Evolutionary conservation across 352 stramenopile genomes (phyloP).

Genomic region (Pythium scleroteichum): DNA sequence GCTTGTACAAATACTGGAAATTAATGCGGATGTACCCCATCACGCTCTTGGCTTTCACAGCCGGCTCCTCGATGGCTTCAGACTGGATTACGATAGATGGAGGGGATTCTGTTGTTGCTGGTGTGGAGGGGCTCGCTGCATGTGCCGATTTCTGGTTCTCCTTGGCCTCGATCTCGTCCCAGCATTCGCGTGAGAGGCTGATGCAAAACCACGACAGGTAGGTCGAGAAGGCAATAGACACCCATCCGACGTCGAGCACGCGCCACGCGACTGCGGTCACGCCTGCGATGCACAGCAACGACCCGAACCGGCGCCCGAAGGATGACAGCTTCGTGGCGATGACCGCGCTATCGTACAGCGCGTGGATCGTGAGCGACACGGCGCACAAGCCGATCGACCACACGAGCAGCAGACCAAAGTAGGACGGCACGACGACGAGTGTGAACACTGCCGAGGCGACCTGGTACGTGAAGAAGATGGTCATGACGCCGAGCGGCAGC

Average conservation of each 20-base stretch:
- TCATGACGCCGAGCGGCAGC: conserved; percentile 60
- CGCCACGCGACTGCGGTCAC: conserved; percentile 45
- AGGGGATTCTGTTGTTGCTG: not conserved
- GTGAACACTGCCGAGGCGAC: conserved; percentile 47
- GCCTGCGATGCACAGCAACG: conserved; percentile 39
- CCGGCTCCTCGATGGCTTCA: not conserved
- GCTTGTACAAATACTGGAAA: conserved; percentile 67
- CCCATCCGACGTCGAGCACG: conserved; percentile 35
- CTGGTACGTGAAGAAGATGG: conserved; percentile 61
- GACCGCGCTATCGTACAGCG: conserved; percentile 44
- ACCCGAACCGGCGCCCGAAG: conserved; percentile 34
- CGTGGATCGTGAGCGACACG: conserved; percentile 46
- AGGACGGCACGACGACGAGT: conserved; percentile 42
- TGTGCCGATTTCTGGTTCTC: conserved; percentile 17
- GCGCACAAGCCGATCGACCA: conserved; percentile 50
- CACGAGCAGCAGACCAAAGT: conserved; percentile 40
- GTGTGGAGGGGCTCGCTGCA: not conserved
- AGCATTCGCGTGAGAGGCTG: conserved; percentile 67
- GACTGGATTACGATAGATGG: conserved; percentile 13
- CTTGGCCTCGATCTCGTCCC: conserved; percentile 63
- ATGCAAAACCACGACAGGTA: conserved; percentile 69
- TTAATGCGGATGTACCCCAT: conserved; percentile 33
- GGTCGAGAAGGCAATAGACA: conserved; percentile 54
- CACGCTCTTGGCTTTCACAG: conserved; percentile 13
- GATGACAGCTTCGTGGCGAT: conserved; percentile 39